Percentiles rank a stretch among this genome's conserved stretches.
Conservation (phyloP, 805 yeast species). For the Ogataea zsoltii region DNA sequence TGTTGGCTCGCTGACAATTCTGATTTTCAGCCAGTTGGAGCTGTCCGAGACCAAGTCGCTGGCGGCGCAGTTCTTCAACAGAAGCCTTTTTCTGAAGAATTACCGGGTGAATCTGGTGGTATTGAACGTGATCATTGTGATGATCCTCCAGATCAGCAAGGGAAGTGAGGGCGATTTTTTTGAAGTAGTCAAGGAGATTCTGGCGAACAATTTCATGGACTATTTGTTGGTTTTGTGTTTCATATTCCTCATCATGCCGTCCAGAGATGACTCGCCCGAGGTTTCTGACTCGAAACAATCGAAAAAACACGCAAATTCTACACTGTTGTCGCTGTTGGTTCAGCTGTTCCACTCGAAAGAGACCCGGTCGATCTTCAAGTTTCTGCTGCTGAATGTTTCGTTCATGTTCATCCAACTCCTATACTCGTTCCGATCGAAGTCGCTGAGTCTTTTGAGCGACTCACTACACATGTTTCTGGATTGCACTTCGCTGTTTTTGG, state of each 20-base stretch:
- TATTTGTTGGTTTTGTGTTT: constrained; percentile 15
- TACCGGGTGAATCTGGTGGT: constrained; percentile 27
- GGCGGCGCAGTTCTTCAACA: constrained; percentile 23
- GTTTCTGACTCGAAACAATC: background rate
- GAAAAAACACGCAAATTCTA: constrained; percentile 8
- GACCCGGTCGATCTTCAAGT: constrained; percentile 86
- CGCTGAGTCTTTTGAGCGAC: constrained; percentile 88
- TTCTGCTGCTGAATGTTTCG: constrained; percentile 78
- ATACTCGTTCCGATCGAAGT: constrained; percentile 89
- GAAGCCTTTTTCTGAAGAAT: constrained; percentile 22
- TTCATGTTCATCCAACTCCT: constrained; percentile 94
- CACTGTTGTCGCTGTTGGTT: constrained; percentile 26
- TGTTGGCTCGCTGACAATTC: constrained; percentile 31
- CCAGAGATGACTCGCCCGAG: constrained; percentile 2
- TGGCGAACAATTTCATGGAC: constrained; percentile 11
- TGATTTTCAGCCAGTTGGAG: constrained; percentile 33
- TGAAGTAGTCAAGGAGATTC: constrained; percentile 1
- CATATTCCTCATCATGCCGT: constrained; percentile 17
- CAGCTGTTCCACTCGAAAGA: constrained; percentile 56
- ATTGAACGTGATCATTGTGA: constrained; percentile 17
- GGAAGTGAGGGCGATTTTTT: constrained; percentile 4
- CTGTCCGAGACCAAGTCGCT: constrained; percentile 15
- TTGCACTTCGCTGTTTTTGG: constrained; percentile 86
- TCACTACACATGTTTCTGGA: constrained; percentile 96
- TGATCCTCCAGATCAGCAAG: constrained; percentile 16